Conservation (phyloP, 306 rosid genomes). For the Comarum palustre region DNA sequence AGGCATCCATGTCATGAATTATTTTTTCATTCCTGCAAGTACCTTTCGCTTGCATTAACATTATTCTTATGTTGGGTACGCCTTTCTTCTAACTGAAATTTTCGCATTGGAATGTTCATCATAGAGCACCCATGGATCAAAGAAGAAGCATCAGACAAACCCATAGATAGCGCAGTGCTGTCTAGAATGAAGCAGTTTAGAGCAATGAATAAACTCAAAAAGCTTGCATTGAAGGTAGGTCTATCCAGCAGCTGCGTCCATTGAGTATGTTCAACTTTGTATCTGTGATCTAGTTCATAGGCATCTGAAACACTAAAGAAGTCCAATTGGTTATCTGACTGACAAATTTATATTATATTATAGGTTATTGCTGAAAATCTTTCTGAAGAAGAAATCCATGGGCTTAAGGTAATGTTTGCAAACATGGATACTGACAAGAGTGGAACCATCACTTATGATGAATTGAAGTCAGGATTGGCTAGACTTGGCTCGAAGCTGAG, state of each 20-base stretch:
- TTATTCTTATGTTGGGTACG: neutral
- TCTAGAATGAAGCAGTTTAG: constrained; percentile 94
- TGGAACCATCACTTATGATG: constrained; percentile 85
- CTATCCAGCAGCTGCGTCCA: neutral
- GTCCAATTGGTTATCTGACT: constrained; percentile 9
- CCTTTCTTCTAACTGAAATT: constrained; percentile 26
- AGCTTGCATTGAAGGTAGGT: constrained; percentile 65
- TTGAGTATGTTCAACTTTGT: neutral
- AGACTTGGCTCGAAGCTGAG: constrained; percentile 80
- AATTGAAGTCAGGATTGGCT: constrained; percentile 68
- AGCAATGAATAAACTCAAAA: constrained; percentile 89
- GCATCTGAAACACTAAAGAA: neutral
- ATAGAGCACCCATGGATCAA: constrained; percentile 90
- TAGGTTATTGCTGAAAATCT: constrained; percentile 92
- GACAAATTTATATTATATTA: neutral
- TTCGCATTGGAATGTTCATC: constrained; percentile 28
- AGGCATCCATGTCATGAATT: too few species aligned
- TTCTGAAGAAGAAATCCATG: constrained; percentile 86
- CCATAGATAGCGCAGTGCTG: constrained; percentile 88
- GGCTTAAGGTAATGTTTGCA: constrained; percentile 77
- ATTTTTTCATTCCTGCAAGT: constrained; percentile 5
- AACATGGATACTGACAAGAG: constrained; percentile 83
- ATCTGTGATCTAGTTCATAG: neutral
- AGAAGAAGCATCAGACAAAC: constrained; percentile 89
- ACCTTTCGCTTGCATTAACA: neutral